Conservation (phyloP, 2,329 filamentous ascomycete species). For the Plenodomus biglobosus region DNA sequence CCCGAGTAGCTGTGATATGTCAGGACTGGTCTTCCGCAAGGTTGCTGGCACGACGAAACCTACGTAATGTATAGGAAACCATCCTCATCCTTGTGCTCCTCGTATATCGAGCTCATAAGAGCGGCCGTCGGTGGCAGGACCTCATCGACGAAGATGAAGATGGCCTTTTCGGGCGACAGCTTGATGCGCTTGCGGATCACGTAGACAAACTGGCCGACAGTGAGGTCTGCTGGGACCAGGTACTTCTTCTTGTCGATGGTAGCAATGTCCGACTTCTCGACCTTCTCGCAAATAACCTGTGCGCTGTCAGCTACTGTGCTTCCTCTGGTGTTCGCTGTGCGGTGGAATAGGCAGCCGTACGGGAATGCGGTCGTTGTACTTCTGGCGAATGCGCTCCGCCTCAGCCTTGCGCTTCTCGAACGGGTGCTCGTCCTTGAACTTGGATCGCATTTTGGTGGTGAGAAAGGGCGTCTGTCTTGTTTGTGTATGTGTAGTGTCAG, state of each 20-base stretch:
- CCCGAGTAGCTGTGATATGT: slow-evolving; percentile 72
- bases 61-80: slow-evolving; percentile 98
- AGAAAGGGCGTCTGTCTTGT: slow-evolving; percentile 12
- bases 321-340: slow-evolving; percentile 1
- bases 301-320: slow-evolving; percentile 24
- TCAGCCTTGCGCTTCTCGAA: slow-evolving; percentile 99
- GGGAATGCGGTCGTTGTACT: slow-evolving; percentile 97
- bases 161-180: slow-evolving; percentile 98
- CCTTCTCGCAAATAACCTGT: slow-evolving; percentile 99
- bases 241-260: slow-evolving; percentile 99
- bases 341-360: slow-evolving; percentile 60
- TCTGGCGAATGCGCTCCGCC: slow-evolving; percentile 98
- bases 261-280: slow-evolving; percentile 98
- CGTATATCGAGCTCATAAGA: slow-evolving; percentile 99
- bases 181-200: slow-evolving; percentile 99
- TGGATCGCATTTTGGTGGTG: slow-evolving; percentile 75
- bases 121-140: slow-evolving; percentile 94
- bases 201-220: slow-evolving; percentile 99
- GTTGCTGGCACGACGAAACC: slow-evolving; percentile 31
- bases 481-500: slow-evolving; percentile 8
- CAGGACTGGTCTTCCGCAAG: slow-evolving; percentile 15
- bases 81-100: slow-evolving; percentile 91
- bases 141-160: slow-evolving; percentile 99
- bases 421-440: slow-evolving; percentile 99
- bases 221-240: slow-evolving; percentile 93